phyloP scores from a whole-genome alignment of 2,329 filamentous ascomycete species.

The Nakataea oryzae region DNA sequence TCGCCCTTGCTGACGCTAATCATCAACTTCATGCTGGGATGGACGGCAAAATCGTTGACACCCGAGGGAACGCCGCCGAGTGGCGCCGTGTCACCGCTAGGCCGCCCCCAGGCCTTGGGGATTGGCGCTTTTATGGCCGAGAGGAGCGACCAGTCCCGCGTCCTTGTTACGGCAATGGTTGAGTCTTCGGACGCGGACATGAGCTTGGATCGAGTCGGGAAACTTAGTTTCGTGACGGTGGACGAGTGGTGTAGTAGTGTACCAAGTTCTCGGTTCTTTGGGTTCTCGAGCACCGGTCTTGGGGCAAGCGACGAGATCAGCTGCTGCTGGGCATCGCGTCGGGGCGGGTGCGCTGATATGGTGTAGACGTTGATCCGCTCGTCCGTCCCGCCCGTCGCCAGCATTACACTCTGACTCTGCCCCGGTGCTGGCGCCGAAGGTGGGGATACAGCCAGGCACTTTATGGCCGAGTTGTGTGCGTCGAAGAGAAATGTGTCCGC shows the following conservation, averaged over 20 bases:
- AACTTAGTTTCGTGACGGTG: constrained; percentile 67
- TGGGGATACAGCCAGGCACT: constrained; percentile 78
- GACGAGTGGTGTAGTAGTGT: constrained; percentile 78
- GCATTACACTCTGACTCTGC: constrained; percentile 70
- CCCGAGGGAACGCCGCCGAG: constrained; percentile 74
- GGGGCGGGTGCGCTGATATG: constrained; percentile 59
- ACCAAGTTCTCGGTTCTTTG: constrained; percentile 79
- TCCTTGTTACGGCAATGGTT: constrained; percentile 77
- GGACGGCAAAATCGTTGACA: constrained; percentile 89
- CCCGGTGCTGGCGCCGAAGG: constrained; percentile 50
- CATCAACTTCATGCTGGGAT: constrained; percentile 95
- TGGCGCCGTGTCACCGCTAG: constrained; percentile 81
- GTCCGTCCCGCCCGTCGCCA: constrained; percentile 87
- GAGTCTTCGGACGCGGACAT: constrained; percentile 85
- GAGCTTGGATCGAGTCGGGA: constrained; percentile 79
- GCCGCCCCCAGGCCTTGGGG: constrained; percentile 68
- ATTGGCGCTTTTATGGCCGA: constrained; percentile 83
- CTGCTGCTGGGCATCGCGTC: constrained; percentile 38
- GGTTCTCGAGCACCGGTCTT: constrained; percentile 66
- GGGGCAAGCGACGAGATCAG: constrained; percentile 58
- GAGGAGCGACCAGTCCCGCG: constrained; percentile 80
- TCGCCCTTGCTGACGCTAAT: constrained; percentile 85
- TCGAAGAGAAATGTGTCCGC: constrained; percentile 93
- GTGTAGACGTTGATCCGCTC: constrained; percentile 93
- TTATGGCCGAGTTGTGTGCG: constrained; percentile 81